Conservation (phyloP, 768 basidiomycete genomes). For the Inosperma sp. region DNA sequence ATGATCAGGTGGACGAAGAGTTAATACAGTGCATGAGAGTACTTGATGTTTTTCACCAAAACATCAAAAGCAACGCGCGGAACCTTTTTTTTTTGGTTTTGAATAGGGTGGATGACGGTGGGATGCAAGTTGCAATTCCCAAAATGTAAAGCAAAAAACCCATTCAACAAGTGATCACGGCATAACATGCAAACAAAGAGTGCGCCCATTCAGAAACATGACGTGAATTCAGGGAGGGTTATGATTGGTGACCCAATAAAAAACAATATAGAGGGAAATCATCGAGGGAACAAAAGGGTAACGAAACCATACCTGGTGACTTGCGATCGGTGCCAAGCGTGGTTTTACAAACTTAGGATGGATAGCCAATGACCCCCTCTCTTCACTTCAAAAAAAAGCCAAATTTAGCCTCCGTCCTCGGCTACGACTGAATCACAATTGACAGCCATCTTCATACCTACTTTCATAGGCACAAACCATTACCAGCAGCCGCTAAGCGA, state of each 20-base stretch:
- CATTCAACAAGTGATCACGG: no score
- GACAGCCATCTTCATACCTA: conserved; percentile 59
- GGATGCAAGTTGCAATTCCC: no score
- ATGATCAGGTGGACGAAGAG: no score
- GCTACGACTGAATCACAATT: conserved; percentile 80
- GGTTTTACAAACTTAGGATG: conserved; percentile 74
- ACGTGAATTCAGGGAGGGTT: background rate
- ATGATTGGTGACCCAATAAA: background rate
- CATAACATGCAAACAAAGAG: no score
- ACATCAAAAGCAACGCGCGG: no score
- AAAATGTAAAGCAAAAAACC: no score
- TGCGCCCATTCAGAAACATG: no score
- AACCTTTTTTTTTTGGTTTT: no score
- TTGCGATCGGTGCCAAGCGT: conserved; percentile 56
- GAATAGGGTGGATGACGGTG: no score
- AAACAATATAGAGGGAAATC: background rate
- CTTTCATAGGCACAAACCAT: conserved; percentile 70
- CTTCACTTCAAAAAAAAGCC: conserved; percentile 75
- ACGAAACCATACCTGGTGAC: conserved; percentile 60
- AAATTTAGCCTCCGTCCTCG: conserved; percentile 59
- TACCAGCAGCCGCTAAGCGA: conserved; percentile 80
- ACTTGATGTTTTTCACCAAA: no score
- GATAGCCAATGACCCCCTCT: conserved; percentile 72
- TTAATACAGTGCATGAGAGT: no score
- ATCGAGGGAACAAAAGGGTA: conserved; percentile 1